These are phyloP conservation scores for Musa itinerans DNA, from an alignment of 176 grass and related monocot genomes.

Conservation along the genomic window DNA sequence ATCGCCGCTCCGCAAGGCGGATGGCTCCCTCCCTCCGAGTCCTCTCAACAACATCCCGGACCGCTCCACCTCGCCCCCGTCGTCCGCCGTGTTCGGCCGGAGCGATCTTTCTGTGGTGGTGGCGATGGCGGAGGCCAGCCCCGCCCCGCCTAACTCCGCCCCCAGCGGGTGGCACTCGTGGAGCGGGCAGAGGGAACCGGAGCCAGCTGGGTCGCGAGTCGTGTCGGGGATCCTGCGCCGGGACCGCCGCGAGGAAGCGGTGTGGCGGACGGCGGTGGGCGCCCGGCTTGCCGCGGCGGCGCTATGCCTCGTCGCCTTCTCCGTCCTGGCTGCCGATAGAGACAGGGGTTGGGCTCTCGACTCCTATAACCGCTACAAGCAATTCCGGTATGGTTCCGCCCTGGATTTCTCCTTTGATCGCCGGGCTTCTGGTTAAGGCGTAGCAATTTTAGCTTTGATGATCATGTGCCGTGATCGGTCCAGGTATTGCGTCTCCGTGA, in stretches of 20 bases:
- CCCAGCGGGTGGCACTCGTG: constrained; percentile 13
- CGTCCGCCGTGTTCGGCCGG: neutral
- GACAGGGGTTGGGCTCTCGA: constrained; percentile 82
- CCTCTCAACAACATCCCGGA: neutral
- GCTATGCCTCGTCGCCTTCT: constrained; percentile 67
- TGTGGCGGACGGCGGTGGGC: constrained; percentile 35
- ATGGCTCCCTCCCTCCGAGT: neutral
- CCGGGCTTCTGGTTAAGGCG: neutral
- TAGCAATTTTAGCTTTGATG: neutral
- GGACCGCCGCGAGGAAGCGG: constrained; percentile 23
- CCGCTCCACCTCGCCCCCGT: neutral
- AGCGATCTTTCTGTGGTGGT: neutral
- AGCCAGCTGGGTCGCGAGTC: neutral
- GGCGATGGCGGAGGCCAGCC: neutral
- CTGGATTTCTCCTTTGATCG: neutral
- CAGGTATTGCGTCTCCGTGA: constrained; percentile 81
- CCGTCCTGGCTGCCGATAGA: constrained; percentile 60
- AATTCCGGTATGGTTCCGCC: constrained; percentile 42
- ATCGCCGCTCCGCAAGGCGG: neutral
- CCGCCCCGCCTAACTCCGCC: constrained; percentile 2
- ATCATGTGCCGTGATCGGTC: neutral
- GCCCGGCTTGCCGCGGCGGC: constrained; percentile 37
- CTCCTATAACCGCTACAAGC: constrained; percentile 63
- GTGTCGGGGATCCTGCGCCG: constrained; percentile 38
- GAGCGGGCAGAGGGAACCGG: constrained; percentile 7